Evolutionary conservation across 164 flowering plant species (phyloP), one percentile per base, ranked within the genome.

Genomic region (Euptelea pleiosperma): DNA sequence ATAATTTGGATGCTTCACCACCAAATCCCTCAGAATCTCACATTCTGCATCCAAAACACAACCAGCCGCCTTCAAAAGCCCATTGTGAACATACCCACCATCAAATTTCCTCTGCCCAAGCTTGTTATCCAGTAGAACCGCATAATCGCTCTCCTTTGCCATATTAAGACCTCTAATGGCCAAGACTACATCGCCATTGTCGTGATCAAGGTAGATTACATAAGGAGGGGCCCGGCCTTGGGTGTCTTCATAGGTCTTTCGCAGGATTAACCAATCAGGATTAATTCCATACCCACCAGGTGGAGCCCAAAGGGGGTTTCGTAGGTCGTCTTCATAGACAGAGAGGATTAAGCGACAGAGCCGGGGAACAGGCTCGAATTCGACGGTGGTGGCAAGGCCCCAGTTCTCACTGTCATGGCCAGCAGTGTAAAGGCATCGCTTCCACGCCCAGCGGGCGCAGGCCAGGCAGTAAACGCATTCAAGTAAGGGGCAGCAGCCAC

Each of bases 31-130:
- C 60, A 90, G 57, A 51, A 73, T 46, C 3, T 80, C 89, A 66
- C 74, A 71, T 44, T 90, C 99, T 15, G 72, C 77, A 57, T 90
- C 88, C 65, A 86, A 73, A 61, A 88, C 86, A 77, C 84, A 83
- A 1, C 63, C 75, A 41, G 97, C 96, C 35, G 99, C 94, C 73
- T 88, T 93, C 77, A 93, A 62, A 8, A 93, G 75, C 48, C 99
- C 99, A 65, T 93, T 93, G 49, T 93, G 99, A 29, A 90, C 99
- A 73, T 88, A 93, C 18, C 99, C 99, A 19, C 94, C 94, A 75
- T 88, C 97, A 69, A 84, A 81, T 60, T 81, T 79, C 65, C 71
- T 77, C 67, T 88, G 74, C 35, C 97, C 99, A 12, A 88, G 73
- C 64, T 79, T 90, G 63, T 93, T 83, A 72, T 93, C 99, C 61